Evolutionary conservation across 768 basidiomycete genomes (phyloP), one percentile per base, ranked within the genome.

Genomic region (Naganishia friedmannii): DNA sequence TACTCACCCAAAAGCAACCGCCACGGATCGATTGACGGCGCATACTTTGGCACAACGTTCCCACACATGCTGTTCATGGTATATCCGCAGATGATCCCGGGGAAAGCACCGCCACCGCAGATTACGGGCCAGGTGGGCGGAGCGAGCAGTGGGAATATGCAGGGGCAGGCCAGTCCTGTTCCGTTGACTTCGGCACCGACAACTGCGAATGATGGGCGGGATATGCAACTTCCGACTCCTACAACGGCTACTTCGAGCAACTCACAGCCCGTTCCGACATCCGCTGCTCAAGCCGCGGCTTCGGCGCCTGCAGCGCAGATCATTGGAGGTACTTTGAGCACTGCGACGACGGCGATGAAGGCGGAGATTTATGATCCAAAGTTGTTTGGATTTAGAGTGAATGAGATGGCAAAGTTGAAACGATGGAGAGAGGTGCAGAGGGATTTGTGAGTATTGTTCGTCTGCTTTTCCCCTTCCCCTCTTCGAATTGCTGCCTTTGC

Each of bases 21-120:
- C 32, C 96, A 99, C 80, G 95, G 95, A 58, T 90, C 90, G 45
- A 97, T 99, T 78, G 96, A 99, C 79, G 95, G 96, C 32, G 96
- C 96, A 1, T 99, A 95, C 83, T 99, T 99, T 75, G 96, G 96
- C 71, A 95, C 93, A 0, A 96, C 94, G 0, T 97, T 98, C 84
- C 93, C 94, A 0, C 95, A 97, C 80, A 88, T 99, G 67, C 84
- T 97, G 57, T 96, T 94, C 84, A 92, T 98, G 84, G 93, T 97
- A 42, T 97, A 98, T 81, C 94, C 96, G 0, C 87, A 89, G 55
- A 87, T 97, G 73, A 89, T 96, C 53, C 92, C 95, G 26, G 86
- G 88, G 34, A 97, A 96, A 82, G 85, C 83, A 10, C 80, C 79
- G 0, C 78, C 79, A 15, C 70, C 69, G 39, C 60, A 63, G 39